Base-by-base conservation (phyloP, 345 rosid species). In the Hibiscus syriacus region DNA sequence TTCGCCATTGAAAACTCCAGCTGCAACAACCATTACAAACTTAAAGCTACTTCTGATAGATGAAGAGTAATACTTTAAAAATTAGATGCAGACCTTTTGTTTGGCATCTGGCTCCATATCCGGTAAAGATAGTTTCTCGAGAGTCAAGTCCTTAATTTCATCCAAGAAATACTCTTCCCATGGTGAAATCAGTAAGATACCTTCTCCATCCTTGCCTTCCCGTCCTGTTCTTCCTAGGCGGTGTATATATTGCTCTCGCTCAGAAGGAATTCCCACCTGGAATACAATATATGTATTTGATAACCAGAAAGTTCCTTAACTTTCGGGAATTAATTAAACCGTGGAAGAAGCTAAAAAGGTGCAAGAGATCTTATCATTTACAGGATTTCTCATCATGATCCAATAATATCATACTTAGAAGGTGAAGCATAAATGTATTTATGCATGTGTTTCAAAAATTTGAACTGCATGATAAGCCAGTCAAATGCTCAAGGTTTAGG, bases 131-230 rank as follows among this genome's bases (percentile, higher is more conserved):
- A 82, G 23, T 77, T 82, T 84, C 70, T 84, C 87, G 23, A 90
- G 83, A 38, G 97, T 96, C 70, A 95, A 79, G 72, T 88, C 99
- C 70, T 82, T 85, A 48, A 95, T 78, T 69, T 87, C 90, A 54
- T 86, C 83, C 69, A 95, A 79, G 86, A 95, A 95, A 78, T 85
- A 89, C 75, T 86, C 84, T 77, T 92, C 99, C 96, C 97, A 95
- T 27, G 99, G 99, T 8, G 98, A 90, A 56, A 95, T 80, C 81
- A 95, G 69, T 74, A 92, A 80, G 68, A 92, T 80, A n/a, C 99
- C 90, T 75, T 79, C 77, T 38, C 99, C 98, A 61, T 71, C 88
- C 79, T 92, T 92, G 73, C 90, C 92, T 83, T 84, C 88, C 43
- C 88, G 85, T 23, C 97, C 97, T 14, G 96, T 95, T 80, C 98